Evolutionary conservation across 1,139 yeast genomes (phyloP).

Genomic region (Ogataea hybrid): DNA sequence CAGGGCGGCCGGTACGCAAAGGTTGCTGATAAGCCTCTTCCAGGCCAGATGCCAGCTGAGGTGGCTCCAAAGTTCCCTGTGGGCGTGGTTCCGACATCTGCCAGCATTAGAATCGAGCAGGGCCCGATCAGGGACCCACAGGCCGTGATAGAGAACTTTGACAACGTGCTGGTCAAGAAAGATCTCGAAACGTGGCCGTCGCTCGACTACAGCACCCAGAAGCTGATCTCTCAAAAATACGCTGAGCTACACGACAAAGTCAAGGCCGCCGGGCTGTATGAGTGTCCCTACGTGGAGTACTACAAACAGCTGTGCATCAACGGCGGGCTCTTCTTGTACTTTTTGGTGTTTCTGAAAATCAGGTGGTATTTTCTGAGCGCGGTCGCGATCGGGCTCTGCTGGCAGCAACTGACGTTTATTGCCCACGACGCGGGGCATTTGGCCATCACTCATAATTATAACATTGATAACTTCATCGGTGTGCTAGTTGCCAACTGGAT

Average conservation of each 20-base stretch:
- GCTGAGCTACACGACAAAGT: slow-evolving; percentile 57
- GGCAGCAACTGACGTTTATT: no score
- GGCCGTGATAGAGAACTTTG: slow-evolving; percentile 53
- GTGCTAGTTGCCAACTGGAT: no score
- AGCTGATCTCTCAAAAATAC: slow-evolving; percentile 53
- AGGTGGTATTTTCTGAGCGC: no score
- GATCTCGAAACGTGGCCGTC: slow-evolving; percentile 61
- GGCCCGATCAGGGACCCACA: slow-evolving; percentile 54
- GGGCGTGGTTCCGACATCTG: slow-evolving; percentile 38
- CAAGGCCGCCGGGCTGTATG: slow-evolving; percentile 57
- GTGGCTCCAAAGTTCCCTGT: slow-evolving; percentile 54
- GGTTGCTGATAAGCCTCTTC: slow-evolving; percentile 22
- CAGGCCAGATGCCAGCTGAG: slow-evolving; percentile 39
- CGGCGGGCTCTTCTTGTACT: no score
- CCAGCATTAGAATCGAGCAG: slow-evolving; percentile 25
- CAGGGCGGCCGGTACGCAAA: slow-evolving; percentile 45
- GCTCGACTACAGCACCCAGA: slow-evolving; percentile 68
- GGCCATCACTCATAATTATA: no score
- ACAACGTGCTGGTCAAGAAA: slow-evolving; percentile 48
- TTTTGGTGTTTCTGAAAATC: no score
- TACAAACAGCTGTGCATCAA: slow-evolving; percentile 65
- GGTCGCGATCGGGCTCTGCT: no score
- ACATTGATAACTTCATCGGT: no score
- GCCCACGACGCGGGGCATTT: no score
- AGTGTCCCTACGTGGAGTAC: slow-evolving; percentile 74